A percentile compares a stretch with the other conserved stretches of the same genome.
These are phyloP conservation scores for Funneliformis mosseae DNA, from an alignment of 192 early-diverging fungal genomes.

Conservation along the genomic window DNA sequence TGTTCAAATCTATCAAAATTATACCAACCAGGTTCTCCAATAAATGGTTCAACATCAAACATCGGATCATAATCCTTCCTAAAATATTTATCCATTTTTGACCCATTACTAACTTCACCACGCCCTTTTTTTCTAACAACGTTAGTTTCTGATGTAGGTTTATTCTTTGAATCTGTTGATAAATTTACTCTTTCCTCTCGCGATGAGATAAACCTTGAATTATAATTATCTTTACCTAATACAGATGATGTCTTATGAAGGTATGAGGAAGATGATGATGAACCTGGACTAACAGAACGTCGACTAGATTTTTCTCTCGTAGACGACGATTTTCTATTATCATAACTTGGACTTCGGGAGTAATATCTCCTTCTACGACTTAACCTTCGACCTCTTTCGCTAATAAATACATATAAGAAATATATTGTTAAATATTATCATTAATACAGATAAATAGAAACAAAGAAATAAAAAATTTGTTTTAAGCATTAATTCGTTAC, in stretches of 20 bases:
- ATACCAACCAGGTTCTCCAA: constrained; percentile 20
- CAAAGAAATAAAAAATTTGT: no score
- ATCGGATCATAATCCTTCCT: constrained; percentile 52
- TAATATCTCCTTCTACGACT: not conserved
- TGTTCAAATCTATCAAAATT: not conserved
- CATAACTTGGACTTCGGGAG: not conserved
- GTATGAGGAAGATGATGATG: not conserved
- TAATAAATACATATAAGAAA: not conserved
- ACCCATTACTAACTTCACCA: constrained; percentile 45
- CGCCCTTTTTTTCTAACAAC: constrained; percentile 32
- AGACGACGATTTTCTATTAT: constrained; percentile 2
- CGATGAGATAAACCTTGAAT: not conserved
- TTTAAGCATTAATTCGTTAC: not conserved
- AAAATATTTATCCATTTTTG: constrained; percentile 65
- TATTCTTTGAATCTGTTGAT: not conserved
- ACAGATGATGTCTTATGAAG: not conserved
- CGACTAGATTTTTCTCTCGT: not conserved
- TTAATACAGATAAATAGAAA: not conserved
- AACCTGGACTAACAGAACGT: constrained; percentile 31
- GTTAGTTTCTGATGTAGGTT: not conserved
- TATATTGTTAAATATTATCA: no score
- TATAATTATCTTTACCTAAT: not conserved
- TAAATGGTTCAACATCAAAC: constrained; percentile 30
- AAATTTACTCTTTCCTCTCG: not conserved
- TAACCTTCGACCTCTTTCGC: not conserved